phyloP scores from a whole-genome alignment of 106 monocot genomes.

The Acorus calamus region DNA sequence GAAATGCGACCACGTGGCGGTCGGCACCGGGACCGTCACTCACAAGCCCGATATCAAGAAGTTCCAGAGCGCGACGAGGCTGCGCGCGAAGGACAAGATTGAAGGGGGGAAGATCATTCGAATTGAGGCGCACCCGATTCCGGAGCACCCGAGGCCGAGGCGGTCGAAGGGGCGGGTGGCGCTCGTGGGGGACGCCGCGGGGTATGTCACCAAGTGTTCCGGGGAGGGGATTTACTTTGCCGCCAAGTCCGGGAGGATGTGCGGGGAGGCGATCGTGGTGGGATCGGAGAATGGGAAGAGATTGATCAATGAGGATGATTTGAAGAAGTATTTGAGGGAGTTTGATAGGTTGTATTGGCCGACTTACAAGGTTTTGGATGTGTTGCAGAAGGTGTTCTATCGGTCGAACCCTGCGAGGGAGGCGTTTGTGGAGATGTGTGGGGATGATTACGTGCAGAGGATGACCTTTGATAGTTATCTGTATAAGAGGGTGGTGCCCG shows the following conservation, averaged over 20 bases:
- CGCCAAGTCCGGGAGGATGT: conserved; percentile 87
- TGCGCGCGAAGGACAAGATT: conserved; percentile 72
- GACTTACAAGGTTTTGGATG: conserved; percentile 95
- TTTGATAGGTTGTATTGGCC: conserved; percentile 91
- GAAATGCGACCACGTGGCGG: conserved; percentile 95
- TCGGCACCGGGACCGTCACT: conserved; percentile 92
- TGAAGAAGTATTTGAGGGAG: conserved; percentile 60
- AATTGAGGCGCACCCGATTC: conserved; percentile 89
- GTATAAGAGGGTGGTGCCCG: conserved; percentile 84
- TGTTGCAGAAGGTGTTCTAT: conserved; percentile 98
- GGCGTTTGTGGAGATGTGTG: conserved; percentile 81
- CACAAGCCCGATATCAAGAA: conserved; percentile 89
- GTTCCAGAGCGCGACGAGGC: conserved; percentile 83
- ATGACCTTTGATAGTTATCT: conserved; percentile 99
- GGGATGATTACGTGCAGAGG: conserved; percentile 90
- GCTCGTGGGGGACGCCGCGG: conserved; percentile 85
- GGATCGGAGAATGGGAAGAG: conserved; percentile 52
- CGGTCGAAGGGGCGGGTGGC: conserved; percentile 57
- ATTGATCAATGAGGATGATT: conserved; percentile 74
- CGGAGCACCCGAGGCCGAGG: conserved; percentile 66
- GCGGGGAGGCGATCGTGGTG: conserved; percentile 69
- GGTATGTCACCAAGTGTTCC: conserved; percentile 96
- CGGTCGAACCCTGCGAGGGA: conserved; percentile 72
- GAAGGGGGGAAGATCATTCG: conserved; percentile 73
- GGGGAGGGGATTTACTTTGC: conserved; percentile 99